These are phyloP conservation scores for Suillus discolor DNA, from an alignment of 768 basidiomycete species.

Conservation along the genomic window DNA sequence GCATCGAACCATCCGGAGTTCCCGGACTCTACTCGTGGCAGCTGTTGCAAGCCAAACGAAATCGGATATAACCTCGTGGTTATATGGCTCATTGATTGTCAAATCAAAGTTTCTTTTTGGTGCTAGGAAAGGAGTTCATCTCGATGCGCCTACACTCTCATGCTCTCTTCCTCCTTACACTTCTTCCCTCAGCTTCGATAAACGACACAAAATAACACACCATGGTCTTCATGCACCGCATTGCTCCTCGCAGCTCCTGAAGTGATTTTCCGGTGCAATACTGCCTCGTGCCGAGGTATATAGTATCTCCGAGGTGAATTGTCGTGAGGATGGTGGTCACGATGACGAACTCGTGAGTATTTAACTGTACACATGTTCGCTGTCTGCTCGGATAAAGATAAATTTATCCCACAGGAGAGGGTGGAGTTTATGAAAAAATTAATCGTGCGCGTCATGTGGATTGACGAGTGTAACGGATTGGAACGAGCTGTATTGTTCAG, in stretches of 20 bases:
- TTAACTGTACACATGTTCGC: not conserved
- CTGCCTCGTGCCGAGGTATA: not conserved
- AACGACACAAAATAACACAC: slow-evolving; percentile 17
- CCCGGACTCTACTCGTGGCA: not conserved
- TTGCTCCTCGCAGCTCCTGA: slow-evolving; percentile 30
- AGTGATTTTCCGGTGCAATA: slow-evolving; percentile 24
- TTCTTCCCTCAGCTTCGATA: not conserved
- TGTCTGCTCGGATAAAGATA: not conserved
- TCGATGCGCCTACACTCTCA: too few species aligned
- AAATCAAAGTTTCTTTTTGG: not conserved
- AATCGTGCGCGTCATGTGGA: not conserved
- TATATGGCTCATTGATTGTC: not conserved
- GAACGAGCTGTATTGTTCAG: not conserved
- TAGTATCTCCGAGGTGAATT: not conserved
- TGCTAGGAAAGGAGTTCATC: not conserved
- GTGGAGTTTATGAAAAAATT: not conserved
- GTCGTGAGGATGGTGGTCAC: not conserved
- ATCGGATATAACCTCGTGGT: not conserved
- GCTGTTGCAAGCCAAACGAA: not conserved
- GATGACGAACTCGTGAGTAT: not conserved
- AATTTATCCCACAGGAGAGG: not conserved
- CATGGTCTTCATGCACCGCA: slow-evolving; percentile 33
- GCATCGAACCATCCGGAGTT: too few species aligned
- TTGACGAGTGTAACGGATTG: not conserved
- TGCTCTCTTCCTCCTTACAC: not conserved